phyloP scores from a whole-genome alignment of 371 early-diverging fungal species.

The Mortierella sp. region DNA sequence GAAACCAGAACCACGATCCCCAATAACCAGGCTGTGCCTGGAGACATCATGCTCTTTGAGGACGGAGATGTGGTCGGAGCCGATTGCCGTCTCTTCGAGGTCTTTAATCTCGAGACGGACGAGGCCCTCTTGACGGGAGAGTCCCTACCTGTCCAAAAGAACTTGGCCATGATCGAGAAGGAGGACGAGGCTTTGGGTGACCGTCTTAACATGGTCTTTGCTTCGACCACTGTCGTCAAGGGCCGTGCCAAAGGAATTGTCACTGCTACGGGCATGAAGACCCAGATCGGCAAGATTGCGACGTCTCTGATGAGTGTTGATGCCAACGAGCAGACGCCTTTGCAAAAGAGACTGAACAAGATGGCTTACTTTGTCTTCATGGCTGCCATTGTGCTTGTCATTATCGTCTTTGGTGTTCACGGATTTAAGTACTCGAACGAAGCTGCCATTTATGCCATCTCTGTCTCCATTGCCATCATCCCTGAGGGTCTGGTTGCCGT shows the following conservation, averaged over 20 bases:
- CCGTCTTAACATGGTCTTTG: constrained; percentile 65
- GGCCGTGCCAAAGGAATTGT: constrained; percentile 86
- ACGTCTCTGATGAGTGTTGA: constrained; percentile 82
- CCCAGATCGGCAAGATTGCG: constrained; percentile 94
- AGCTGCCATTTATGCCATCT: constrained; percentile 79
- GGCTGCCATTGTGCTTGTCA: constrained; percentile 75
- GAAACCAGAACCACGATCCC: constrained; percentile 77
- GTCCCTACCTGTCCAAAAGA: constrained; percentile 80
- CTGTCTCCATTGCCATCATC: constrained; percentile 92
- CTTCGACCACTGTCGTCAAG: constrained; percentile 74
- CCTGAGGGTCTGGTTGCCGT: constrained; percentile 97
- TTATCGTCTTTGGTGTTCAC: constrained; percentile 78
- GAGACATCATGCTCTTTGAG: constrained; percentile 91
- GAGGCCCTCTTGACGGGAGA: constrained; percentile 93
- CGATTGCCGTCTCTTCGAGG: constrained; percentile 88
- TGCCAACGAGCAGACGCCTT: constrained; percentile 72
- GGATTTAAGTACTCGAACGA: constrained; percentile 65
- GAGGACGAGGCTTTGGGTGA: constrained; percentile 25
- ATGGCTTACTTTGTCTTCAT: constrained; percentile 81
- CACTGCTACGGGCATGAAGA: constrained; percentile 86
- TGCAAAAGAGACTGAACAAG: constrained; percentile 80
- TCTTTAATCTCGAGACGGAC: constrained; percentile 87
- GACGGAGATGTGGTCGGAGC: constrained; percentile 93
- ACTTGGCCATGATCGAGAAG: constrained; percentile 29
- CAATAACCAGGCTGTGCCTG: constrained; percentile 84